These are phyloP conservation scores for Ogataea saltuana DNA, from an alignment of 805 yeast species.

Conservation along the genomic window DNA sequence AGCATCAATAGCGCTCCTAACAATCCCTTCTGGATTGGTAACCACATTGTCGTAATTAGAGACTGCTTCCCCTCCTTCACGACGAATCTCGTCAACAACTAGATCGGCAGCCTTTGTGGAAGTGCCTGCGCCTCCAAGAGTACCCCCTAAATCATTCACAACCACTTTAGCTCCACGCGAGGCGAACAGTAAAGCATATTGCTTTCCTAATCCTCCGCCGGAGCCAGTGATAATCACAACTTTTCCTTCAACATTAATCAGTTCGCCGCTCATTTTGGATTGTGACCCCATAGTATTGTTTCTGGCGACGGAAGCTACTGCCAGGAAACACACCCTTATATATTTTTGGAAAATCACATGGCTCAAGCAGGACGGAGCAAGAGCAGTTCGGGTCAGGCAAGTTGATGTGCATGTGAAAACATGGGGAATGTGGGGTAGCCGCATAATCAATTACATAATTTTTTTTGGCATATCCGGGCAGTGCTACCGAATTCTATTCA, in stretches of 20 bases:
- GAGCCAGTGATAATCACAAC: conserved; percentile 96
- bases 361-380: background rate
- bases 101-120: conserved; percentile 78
- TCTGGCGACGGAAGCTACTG: background rate
- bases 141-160: conserved; percentile 91
- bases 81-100: conserved; percentile 81
- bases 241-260: conserved; percentile 67
- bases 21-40: conserved; percentile 77
- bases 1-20: conserved; percentile 79
- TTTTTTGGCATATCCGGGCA: no score
- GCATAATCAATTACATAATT: no score
- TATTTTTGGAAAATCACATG: conserved; percentile 1
- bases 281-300: background rate
- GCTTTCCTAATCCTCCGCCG: conserved; percentile 94
- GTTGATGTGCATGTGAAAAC: conserved; percentile 17
- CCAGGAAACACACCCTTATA: background rate
- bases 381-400: background rate
- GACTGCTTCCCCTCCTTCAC: conserved; percentile 81
- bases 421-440: conserved; percentile 17
- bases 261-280: conserved; percentile 16
- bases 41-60: conserved; percentile 92
- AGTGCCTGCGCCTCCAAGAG: conserved; percentile 71
- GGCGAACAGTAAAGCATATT: conserved; percentile 85
- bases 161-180: conserved; percentile 92
- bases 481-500: no score